Evolutionary conservation across 2,329 filamentous ascomycete genomes (phyloP).

Genomic region (Botrytis pseudocinerea): DNA sequence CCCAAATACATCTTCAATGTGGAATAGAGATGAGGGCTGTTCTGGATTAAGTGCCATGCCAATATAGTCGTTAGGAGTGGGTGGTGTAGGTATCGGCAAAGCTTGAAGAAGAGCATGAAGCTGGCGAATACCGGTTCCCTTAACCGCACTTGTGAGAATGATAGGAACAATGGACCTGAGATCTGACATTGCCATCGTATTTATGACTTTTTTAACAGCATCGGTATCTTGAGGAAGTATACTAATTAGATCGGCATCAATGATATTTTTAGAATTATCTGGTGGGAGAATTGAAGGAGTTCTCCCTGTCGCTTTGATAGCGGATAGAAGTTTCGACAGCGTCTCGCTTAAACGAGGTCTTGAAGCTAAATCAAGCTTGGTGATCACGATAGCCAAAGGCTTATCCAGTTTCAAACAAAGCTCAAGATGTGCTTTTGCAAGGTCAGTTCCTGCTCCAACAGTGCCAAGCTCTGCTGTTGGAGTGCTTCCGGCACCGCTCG

Average conservation of each 20-base stretch:
- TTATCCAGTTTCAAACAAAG: constrained; percentile 79
- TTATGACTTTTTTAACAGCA: constrained; percentile 59
- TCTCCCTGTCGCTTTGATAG: constrained; percentile 73
- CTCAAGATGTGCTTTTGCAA: constrained; percentile 78
- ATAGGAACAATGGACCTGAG: constrained; percentile 69
- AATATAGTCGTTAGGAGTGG: constrained; percentile 56
- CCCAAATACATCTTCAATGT: constrained; percentile 87
- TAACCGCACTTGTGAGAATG: constrained; percentile 81
- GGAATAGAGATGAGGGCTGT: constrained; percentile 69
- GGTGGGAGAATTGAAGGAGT: constrained; percentile 71
- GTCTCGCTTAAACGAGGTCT: constrained; percentile 68
- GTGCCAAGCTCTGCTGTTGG: constrained; percentile 54
- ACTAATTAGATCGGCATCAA: constrained; percentile 52
- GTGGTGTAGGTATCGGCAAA: constrained; percentile 66
- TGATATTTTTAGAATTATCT: constrained; percentile 51
- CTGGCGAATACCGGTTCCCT: constrained; percentile 76
- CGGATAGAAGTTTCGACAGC: constrained; percentile 71
- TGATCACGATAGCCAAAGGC: constrained; percentile 80
- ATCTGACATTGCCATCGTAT: constrained; percentile 47
- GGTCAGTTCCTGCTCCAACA: constrained; percentile 61
- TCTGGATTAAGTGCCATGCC: constrained; percentile 56
- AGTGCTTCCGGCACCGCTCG: constrained; percentile 43
- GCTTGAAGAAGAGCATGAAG: constrained; percentile 78
- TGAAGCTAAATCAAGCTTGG: constrained; percentile 85
- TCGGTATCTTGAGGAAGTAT: constrained; percentile 58